Evolutionary conservation across 805 yeast genomes (phyloP), one percentile per base, ranked within the genome.

Genomic region (Spathaspora gorwiae): DNA sequence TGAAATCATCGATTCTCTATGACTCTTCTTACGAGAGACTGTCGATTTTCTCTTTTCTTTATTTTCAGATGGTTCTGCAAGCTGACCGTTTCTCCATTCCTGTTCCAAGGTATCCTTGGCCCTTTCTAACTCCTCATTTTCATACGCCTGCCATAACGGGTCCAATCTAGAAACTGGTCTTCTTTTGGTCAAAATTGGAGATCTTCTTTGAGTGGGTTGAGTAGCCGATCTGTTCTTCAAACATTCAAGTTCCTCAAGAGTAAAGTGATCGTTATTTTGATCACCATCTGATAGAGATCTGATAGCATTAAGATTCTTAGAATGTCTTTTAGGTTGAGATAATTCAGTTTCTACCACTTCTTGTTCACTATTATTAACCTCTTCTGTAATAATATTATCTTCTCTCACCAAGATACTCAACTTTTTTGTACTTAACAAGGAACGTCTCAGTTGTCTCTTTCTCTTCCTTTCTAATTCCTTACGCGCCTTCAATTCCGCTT

Each of bases 111-210:
- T 77, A 57, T 64, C 76, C 54, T 66, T 67, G 46, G 66, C 80
- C 52, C 60, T 61, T 47, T 61, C 75, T 55, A 63, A 62, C 61
- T 71, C 72, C 47, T 65, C 73, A 62, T 68, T 72, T 49, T 77
- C 79, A 54, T 75, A 76, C 3, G 75, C 78, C 31, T 64, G 64
- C 72, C 76, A 76, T 48, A 80, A 67, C 26, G 84, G 84, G 57
- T 79, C 84, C 42, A 79, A 65, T 48, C 75, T 70, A 1, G 83
- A 78, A 12, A 76, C 74, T 6, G 84, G 84, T 47, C 80, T 69
- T 47, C 82, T 72, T 11, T 29, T 29, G 2, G 80, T 75, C 35
- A 77, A 69, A 35, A 63, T 43, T 32, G 72, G 69, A 42, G 63
- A 60, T 45, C 53, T 57, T 50, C 72, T 61, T 42, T 64, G 51